Evolutionary conservation across 106 monocot species (phyloP).

Genomic region (Dactylorhiza incarnata): DNA sequence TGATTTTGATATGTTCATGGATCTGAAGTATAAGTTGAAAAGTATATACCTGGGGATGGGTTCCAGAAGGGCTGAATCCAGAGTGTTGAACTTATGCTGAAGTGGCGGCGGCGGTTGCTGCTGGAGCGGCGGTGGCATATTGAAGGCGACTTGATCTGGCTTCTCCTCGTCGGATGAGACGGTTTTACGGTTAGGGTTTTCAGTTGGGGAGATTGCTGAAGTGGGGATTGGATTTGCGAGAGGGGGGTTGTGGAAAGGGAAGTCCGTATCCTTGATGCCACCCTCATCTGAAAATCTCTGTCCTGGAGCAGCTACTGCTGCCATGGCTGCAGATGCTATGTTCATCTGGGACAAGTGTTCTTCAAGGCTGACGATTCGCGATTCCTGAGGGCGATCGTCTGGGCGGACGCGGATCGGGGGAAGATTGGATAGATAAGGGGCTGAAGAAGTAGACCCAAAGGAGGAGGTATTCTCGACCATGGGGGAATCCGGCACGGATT

Average conservation of each 20-base stretch:
- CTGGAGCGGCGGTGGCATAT: constrained; percentile 17
- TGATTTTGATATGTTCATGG: neutral
- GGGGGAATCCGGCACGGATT: constrained; percentile 71
- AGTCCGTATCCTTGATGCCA: constrained; percentile 4
- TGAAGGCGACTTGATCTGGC: constrained; percentile 30
- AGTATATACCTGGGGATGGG: constrained; percentile 4
- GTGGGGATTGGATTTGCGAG: constrained; percentile 5
- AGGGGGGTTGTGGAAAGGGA: constrained; percentile 5
- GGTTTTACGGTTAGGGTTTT: constrained; percentile 31
- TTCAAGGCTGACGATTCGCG: constrained; percentile 25
- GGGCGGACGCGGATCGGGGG: constrained; percentile 64
- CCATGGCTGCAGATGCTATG: constrained; percentile 8
- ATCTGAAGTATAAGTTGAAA: neutral
- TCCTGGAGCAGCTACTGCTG: neutral
- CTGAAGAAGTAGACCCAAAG: constrained; percentile 70
- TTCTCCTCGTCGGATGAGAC: constrained; percentile 62
- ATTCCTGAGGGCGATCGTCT: constrained; percentile 49
- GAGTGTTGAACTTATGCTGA: neutral
- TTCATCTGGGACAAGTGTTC: constrained; percentile 72
- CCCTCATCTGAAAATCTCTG: constrained; percentile 7
- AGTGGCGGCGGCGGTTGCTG: neutral
- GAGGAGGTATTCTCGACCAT: constrained; percentile 69
- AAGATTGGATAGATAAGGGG: constrained; percentile 67
- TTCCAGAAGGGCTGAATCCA: constrained; percentile 1
- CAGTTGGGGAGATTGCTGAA: constrained; percentile 33